Evolutionary conservation across 2,329 filamentous ascomycete genomes (phyloP).

Genomic region (Nigrospora osmanthi): DNA sequence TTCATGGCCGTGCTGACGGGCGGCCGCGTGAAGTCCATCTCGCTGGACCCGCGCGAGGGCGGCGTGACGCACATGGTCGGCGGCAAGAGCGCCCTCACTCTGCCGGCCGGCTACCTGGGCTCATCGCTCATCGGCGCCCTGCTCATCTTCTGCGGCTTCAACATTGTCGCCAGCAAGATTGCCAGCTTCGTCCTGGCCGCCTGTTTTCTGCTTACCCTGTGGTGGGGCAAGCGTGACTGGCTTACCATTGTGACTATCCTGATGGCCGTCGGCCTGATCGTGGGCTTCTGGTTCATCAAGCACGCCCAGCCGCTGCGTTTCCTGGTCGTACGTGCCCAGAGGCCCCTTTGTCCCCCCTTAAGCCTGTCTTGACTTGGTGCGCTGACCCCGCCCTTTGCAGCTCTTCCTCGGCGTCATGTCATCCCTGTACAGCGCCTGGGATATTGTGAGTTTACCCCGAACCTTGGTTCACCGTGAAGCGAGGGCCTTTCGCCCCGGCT

Average conservation of each 20-base stretch:
- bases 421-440: conserved; percentile 73
- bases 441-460: conserved; percentile 47
- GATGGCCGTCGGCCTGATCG: conserved; percentile 59
- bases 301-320: conserved; percentile 68
- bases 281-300: conserved; percentile 73
- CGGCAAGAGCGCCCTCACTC: conserved; percentile 60
- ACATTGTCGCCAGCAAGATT: conserved; percentile 76
- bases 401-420: conserved; percentile 81
- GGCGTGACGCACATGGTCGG: conserved; percentile 73
- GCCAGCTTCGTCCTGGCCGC: conserved; percentile 65
- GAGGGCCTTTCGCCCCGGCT: neutral
- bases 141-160: conserved; percentile 72
- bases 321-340: conserved; percentile 47
- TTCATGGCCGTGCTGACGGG: conserved; percentile 66
- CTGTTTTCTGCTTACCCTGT: conserved; percentile 70
- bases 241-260: conserved; percentile 65
- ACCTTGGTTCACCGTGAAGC: neutral
- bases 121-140: conserved; percentile 70
- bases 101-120: conserved; percentile 73
- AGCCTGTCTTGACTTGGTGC: neutral
- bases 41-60: conserved; percentile 67
- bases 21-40: conserved; percentile 66
- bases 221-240: conserved; percentile 77
- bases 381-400: conserved; percentile 16
- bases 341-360: neutral